These are phyloP conservation scores for Tuber calosporum DNA, from an alignment of 495 filamentous ascomycete species.

Conservation along the genomic window DNA sequence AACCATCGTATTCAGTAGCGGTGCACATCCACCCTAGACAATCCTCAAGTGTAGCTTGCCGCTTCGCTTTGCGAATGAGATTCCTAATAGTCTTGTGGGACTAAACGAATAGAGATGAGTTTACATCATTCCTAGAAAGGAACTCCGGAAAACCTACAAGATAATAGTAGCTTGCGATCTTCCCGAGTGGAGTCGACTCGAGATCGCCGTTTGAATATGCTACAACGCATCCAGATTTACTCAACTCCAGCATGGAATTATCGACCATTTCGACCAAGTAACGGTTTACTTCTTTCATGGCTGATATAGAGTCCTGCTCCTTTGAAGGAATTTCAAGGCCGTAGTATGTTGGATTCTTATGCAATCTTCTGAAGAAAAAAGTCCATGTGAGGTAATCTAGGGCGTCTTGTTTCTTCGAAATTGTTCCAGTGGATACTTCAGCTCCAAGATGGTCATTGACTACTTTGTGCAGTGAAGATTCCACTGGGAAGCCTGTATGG, in stretches of 20 bases:
- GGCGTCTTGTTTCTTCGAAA: slow-evolving; percentile 89
- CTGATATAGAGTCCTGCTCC: slow-evolving; percentile 81
- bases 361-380: slow-evolving; percentile 93
- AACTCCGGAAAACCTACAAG: slow-evolving; percentile 44
- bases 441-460: slow-evolving; percentile 95
- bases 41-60: slow-evolving; percentile 71
- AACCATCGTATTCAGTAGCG: slow-evolving; percentile 80
- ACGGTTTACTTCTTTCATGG: slow-evolving; percentile 76
- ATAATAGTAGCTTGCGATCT: slow-evolving; percentile 99
- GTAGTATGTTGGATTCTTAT: slow-evolving; percentile 98
- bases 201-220: slow-evolving; percentile 82
- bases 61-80: slow-evolving; percentile 67
- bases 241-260: slow-evolving; percentile 70
- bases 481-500: slow-evolving; percentile 95
- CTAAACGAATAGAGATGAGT: slow-evolving; percentile 8
- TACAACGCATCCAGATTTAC: slow-evolving; percentile 71
- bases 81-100: slow-evolving; percentile 91
- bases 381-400: slow-evolving; percentile 98
- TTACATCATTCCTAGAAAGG: not conserved
- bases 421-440: slow-evolving; percentile 87
- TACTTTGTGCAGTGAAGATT: slow-evolving; percentile 91
- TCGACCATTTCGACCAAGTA: slow-evolving; percentile 90
- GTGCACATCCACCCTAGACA: slow-evolving; percentile 85
- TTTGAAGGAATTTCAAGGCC: slow-evolving; percentile 89
- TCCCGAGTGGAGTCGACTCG: slow-evolving; percentile 79